A percentile compares a stretch with the other conserved stretches of the same genome.
phyloP scores from a whole-genome alignment of 352 stramenopile species.

The Peronospora tabacina region DNA sequence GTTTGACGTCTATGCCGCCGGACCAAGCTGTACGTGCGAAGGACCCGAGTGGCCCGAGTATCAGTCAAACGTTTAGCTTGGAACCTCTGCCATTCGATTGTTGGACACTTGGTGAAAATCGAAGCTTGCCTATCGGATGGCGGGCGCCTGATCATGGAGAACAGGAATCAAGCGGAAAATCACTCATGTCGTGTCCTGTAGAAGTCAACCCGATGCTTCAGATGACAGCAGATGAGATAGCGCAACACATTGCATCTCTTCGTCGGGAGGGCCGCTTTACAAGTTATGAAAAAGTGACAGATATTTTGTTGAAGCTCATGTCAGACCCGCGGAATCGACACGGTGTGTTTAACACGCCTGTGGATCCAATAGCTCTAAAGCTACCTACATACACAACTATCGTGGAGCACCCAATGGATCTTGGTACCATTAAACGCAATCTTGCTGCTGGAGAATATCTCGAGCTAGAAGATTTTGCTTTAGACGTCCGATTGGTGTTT shows the following conservation, averaged over 20 bases:
- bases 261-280: conserved; percentile 50
- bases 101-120: conserved; percentile 39
- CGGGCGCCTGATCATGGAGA: conserved; percentile 3
- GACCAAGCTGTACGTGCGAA: conserved; percentile 28
- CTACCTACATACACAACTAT: conserved; percentile 65
- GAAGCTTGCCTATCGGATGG: conserved; percentile 48
- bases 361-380: conserved; percentile 60
- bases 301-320: conserved; percentile 74
- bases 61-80: conserved; percentile 28
- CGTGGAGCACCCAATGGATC: conserved; percentile 86
- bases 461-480: conserved; percentile 68
- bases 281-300: conserved; percentile 53
- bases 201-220: conserved; percentile 47
- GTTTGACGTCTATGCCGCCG: conserved; percentile 21
- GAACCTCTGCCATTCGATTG: conserved; percentile 29
- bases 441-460: conserved; percentile 81
- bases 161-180: background rate
- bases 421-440: conserved; percentile 82
- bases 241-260: conserved; percentile 59
- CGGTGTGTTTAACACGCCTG: conserved; percentile 66
- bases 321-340: conserved; percentile 57
- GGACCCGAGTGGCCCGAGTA: conserved; percentile 20
- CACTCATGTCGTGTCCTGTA: conserved; percentile 6
- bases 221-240: conserved; percentile 54
- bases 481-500: conserved; percentile 83